These are phyloP conservation scores for Coniosporium tulheliwenetii DNA, from an alignment of 2,329 filamentous ascomycete genomes.

Conservation along the genomic window DNA sequence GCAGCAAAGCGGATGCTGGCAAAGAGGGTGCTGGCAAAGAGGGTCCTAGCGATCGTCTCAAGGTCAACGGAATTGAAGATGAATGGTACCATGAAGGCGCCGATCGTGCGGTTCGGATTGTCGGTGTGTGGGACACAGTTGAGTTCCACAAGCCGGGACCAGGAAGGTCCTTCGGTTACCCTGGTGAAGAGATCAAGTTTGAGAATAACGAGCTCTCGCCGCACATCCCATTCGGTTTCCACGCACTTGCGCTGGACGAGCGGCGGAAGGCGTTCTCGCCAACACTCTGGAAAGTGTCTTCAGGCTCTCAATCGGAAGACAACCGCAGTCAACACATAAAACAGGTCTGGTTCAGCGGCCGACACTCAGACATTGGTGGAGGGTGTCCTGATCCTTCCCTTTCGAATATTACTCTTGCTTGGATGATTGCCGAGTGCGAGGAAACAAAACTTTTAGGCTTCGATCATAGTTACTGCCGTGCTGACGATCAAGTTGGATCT, in stretches of 20 bases:
- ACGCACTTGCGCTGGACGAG: slow-evolving; percentile 29
- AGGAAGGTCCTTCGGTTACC: neutral
- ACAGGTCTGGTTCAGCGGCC: slow-evolving; percentile 1
- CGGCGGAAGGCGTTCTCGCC: slow-evolving; percentile 23
- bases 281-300: slow-evolving; percentile 23
- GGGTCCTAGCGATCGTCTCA: neutral
- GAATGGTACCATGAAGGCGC: too few species aligned
- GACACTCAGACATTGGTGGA: slow-evolving; percentile 1
- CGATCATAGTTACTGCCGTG: slow-evolving; percentile 13
- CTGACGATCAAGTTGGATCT: slow-evolving; percentile 3
- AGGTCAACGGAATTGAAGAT: neutral
- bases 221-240: slow-evolving; percentile 26
- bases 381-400: neutral
- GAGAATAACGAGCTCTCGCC: slow-evolving; percentile 24
- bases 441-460: slow-evolving; percentile 19
- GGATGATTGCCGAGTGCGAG: slow-evolving; percentile 5
- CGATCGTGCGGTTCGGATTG: slow-evolving; percentile 17
- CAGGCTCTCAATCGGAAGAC: too few species aligned
- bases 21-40: neutral
- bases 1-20: neutral
- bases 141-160: slow-evolving; percentile 6
- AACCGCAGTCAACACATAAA: neutral
- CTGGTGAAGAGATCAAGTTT: neutral
- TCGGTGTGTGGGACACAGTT: slow-evolving; percentile 31
- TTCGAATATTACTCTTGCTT: slow-evolving; percentile 1